A percentile compares a stretch with the other conserved stretches of the same genome.
These are phyloP conservation scores for Fusarium musae DNA, from an alignment of 2,329 filamentous ascomycete genomes.

Conservation along the genomic window DNA sequence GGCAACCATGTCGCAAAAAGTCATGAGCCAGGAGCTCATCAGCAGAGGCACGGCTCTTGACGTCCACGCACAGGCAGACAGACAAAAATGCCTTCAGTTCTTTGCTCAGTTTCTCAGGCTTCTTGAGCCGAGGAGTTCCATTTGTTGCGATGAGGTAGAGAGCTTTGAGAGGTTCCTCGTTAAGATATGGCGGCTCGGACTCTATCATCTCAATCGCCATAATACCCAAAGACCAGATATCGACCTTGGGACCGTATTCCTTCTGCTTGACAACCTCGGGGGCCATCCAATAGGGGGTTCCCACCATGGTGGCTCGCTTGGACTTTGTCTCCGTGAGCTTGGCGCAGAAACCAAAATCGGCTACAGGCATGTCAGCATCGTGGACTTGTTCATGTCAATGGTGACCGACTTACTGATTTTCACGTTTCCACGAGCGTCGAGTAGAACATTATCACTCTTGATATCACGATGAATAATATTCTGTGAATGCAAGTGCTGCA, in stretches of 20 bases:
- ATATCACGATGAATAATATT: constrained; percentile 99
- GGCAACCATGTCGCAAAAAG: constrained; percentile 93
- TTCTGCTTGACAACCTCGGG: constrained; percentile 99
- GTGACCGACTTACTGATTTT: constrained; percentile 83
- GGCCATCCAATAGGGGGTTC: constrained; percentile 99
- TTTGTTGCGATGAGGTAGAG: constrained; percentile 98
- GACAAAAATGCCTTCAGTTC: constrained; percentile 97
- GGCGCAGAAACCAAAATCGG: constrained; percentile 98
- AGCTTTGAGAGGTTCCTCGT: constrained; percentile 97
- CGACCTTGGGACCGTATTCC: constrained; percentile 97
- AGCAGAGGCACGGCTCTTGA: constrained; percentile 92
- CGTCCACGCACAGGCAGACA: constrained; percentile 95
- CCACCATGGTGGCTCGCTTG: constrained; percentile 99
- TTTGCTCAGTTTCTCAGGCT: constrained; percentile 97
- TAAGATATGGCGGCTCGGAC: constrained; percentile 95
- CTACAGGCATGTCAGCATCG: constrained; percentile 57
- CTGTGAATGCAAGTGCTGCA: constrained; percentile 93
- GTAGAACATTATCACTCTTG: constrained; percentile 97
- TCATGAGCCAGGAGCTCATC: constrained; percentile 91
- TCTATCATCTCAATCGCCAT: constrained; percentile 99
- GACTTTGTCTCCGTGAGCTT: constrained; percentile 97
- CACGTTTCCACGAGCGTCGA: constrained; percentile 93
- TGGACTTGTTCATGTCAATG: neutral
- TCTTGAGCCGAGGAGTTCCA: constrained; percentile 95
- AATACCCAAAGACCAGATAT: constrained; percentile 98